Evolutionary conservation across 257 asterid genomes (phyloP).

Genomic region (Henckelia pumila): DNA sequence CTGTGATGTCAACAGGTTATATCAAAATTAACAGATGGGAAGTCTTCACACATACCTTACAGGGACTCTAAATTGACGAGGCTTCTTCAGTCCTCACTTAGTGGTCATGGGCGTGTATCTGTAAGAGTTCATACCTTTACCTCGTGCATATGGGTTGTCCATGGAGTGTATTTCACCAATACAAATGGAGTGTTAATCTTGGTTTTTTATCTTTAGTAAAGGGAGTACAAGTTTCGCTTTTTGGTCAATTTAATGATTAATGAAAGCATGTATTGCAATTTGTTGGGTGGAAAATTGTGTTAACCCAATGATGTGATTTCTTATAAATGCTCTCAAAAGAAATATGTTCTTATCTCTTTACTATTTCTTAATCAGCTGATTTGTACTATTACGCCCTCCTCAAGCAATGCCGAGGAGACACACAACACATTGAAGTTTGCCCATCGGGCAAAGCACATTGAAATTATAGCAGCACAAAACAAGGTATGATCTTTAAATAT

Average conservation of each 20-base stretch:
- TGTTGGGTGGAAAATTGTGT: conserved; percentile 14
- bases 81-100: conserved; percentile 93
- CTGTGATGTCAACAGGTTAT: conserved; percentile 64
- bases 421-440: conserved; percentile 98
- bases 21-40: conserved; percentile 90
- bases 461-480: conserved; percentile 92
- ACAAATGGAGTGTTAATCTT: conserved; percentile 9
- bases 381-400: conserved; percentile 94
- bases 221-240: neutral
- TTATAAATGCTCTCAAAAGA: conserved; percentile 17
- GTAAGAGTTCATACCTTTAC: conserved; percentile 47
- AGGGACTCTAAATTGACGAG: conserved; percentile 98
- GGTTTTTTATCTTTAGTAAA: neutral
- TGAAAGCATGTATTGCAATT: conserved; percentile 16
- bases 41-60: conserved; percentile 83
- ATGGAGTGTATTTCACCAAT: conserved; percentile 9
- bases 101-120: conserved; percentile 99
- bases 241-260: conserved; percentile 11
- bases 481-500: conserved; percentile 50
- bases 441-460: conserved; percentile 97
- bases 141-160: conserved; percentile 19
- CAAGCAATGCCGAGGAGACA: conserved; percentile 97
- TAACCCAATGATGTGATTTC: conserved; percentile 1
- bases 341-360: conserved; percentile 25
- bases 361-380: conserved; percentile 61